Base-by-base conservation (phyloP, 2,329 filamentous ascomycete species). In the Ophiostoma ulmi region DNA sequence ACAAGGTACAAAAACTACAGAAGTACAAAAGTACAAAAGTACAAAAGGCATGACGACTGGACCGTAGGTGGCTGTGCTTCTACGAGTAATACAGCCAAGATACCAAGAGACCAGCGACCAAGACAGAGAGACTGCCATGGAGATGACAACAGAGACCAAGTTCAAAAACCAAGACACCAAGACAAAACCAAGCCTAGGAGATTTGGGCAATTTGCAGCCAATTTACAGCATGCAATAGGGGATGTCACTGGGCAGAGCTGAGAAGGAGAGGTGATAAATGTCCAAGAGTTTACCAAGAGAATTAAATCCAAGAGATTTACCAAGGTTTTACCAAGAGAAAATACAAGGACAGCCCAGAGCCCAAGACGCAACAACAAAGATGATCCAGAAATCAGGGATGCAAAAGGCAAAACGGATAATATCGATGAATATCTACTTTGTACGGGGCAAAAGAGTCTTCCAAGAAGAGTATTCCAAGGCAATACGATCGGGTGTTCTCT, bases 131-230 rank as follows among this genome's bases (percentile, higher is more conserved):
- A 63, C 26, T 5, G 11, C 55, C 11, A 7, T 31, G 31, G 31
- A 31, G n/a, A 14, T 22, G 22, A 36, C 14, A 11, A 22, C 44
- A 58, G 14, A 38, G 20, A 14, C 11, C 26, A 58, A 36, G 58
- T 39, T 58, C 20, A 36, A 48, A 39, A 58, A 64, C 35, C 68
- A 69, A 68, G 48, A 58, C 36, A 44, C 26, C 48, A 68, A 68
- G 67, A 58, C 52, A 20, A 35, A 11, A 63, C 58, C 58, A 63
- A 63, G 58, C 22, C 58, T 63, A 63, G 26, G 58, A 63, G 58
- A 63, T 63, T 63, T 63, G 58, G 58, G 20, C 52, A 58, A 58
- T 58, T 58, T 58, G 52, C 22, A 14, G 41, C 6, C 48, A 55
- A 55, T 55, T 55, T 48, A 17, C 14, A 20, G 44, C 44, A 10